phyloP scores from a whole-genome alignment of 2,329 filamentous ascomycete species.

The Botrytis byssoidea region DNA sequence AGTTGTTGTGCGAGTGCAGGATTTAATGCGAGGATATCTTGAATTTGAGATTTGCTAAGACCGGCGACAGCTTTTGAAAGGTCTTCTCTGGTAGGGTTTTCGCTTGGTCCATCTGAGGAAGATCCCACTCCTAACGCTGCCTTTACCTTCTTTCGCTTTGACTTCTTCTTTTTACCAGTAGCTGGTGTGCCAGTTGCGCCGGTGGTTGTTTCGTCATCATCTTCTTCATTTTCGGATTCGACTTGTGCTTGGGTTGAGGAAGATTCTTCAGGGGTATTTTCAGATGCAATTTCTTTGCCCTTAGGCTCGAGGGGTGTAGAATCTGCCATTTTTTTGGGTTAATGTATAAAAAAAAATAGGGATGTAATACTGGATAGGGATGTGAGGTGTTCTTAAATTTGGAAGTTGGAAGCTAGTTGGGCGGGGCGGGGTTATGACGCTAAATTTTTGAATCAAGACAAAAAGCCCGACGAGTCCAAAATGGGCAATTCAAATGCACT shows the following conservation, averaged over 20 bases:
- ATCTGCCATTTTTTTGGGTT: conserved; percentile 47
- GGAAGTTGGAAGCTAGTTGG: conserved; percentile 13
- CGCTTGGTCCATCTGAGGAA: conserved; percentile 29
- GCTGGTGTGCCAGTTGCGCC: conserved; percentile 34
- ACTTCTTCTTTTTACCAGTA: conserved; percentile 58
- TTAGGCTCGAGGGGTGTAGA: conserved; percentile 60
- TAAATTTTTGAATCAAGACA: background rate
- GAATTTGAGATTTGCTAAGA: conserved; percentile 56
- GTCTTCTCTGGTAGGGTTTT: conserved; percentile 47
- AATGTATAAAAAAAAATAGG: background rate
- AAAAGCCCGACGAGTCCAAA: background rate
- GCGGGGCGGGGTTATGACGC: conserved; percentile 15
- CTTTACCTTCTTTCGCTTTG: conserved; percentile 62
- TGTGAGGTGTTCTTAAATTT: background rate
- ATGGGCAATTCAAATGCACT: background rate
- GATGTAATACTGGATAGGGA: background rate
- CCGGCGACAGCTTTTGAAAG: conserved; percentile 44
- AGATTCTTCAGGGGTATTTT: conserved; percentile 26
- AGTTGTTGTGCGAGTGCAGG: conserved; percentile 66
- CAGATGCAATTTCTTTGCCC: conserved; percentile 44
- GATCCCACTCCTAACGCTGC: conserved; percentile 36
- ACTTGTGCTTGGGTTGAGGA: conserved; percentile 39
- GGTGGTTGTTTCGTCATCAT: conserved; percentile 37
- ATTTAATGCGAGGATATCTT: conserved; percentile 69
- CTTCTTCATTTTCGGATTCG: conserved; percentile 49